Evolutionary conservation across 1,139 yeast genomes (phyloP).

Genomic region (Lipomyces yarrowii): DNA sequence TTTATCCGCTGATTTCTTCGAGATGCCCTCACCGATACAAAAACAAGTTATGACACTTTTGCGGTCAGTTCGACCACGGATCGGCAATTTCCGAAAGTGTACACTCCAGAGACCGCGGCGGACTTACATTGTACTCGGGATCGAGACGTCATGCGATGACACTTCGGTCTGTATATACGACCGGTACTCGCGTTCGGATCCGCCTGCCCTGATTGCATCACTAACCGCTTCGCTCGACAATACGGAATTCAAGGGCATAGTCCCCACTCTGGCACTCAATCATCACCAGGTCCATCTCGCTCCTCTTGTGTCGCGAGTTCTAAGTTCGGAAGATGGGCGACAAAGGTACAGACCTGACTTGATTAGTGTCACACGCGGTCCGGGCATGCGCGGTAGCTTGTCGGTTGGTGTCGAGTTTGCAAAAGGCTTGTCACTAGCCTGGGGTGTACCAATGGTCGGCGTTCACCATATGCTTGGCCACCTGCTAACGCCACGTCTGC

Average conservation of each 20-base stretch:
- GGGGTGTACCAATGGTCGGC: slow-evolving; percentile 77
- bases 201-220: slow-evolving; percentile 62
- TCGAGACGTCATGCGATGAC: slow-evolving; percentile 96
- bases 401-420: slow-evolving; percentile 83
- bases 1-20: not conserved
- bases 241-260: slow-evolving; percentile 72
- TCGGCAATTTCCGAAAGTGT: not conserved
- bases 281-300: slow-evolving; percentile 71
- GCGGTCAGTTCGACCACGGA: not conserved
- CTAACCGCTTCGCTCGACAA: slow-evolving; percentile 69
- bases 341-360: slow-evolving; percentile 57
- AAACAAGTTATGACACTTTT: not conserved
- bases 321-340: slow-evolving; percentile 38
- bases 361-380: slow-evolving; percentile 91
- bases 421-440: slow-evolving; percentile 79
- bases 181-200: slow-evolving; percentile 43
- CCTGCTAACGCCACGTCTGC: slow-evolving; percentile 66
- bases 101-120: slow-evolving; percentile 32
- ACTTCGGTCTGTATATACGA: slow-evolving; percentile 82
- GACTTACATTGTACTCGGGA: slow-evolving; percentile 70
- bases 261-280: slow-evolving; percentile 81
- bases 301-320: slow-evolving; percentile 46
- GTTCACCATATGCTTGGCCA: slow-evolving; percentile 98
- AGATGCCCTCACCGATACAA: not conserved
- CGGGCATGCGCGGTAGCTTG: slow-evolving; percentile 93